Base-by-base conservation (phyloP, 2,329 filamentous ascomycete genomes). In the Pseudocercospora eumusae region DNA sequence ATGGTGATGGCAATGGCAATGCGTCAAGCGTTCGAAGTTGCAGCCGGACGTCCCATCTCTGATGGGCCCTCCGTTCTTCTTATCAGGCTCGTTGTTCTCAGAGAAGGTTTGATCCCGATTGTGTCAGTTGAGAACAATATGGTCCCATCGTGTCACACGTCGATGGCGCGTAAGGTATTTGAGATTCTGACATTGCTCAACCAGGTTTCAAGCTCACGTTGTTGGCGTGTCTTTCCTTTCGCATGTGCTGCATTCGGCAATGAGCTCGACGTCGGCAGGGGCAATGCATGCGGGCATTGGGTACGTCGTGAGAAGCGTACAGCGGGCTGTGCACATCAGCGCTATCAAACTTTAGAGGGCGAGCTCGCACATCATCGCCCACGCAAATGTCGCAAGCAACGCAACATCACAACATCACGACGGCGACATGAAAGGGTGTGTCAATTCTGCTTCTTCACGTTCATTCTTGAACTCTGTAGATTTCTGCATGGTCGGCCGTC, bases 281-380 rank as follows among this genome's bases (percentile, higher is more conserved):
- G 4, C 10, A 10, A 31, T 28, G 23, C 47, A 52, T 52, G 47
- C 15, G 15, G 4, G 15, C 15, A 25, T 28, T 23, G 25, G 6
- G 11, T n/a, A 25, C 4, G 21, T n/a, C 4, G 47, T 15, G 47
- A 52, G 47, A 8, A 40, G 15, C 15, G 23, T 28, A 25, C 2
- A 27, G 23, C 23, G 47, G 47, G 47, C 15, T 25, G 4, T 23
- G 11, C 15, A 18, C 2, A 28, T 18, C 10, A 8, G n/a, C 2
- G 47, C 25, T 28, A 52, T 52, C 47, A 52, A 52, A 25, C 2
- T 52, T 52, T 28, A 9, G 21, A 27, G 28, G 23, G 13, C 45
- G 36, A 52, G 47, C 47, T 52, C 47, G 47, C 47, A 52, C 47
- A 52, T 52, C 47, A 52, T 52, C 23, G n/a, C 25, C 47, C 23